phyloP scores from a whole-genome alignment of 345 rosid species.

The Citrus inodora region DNA sequence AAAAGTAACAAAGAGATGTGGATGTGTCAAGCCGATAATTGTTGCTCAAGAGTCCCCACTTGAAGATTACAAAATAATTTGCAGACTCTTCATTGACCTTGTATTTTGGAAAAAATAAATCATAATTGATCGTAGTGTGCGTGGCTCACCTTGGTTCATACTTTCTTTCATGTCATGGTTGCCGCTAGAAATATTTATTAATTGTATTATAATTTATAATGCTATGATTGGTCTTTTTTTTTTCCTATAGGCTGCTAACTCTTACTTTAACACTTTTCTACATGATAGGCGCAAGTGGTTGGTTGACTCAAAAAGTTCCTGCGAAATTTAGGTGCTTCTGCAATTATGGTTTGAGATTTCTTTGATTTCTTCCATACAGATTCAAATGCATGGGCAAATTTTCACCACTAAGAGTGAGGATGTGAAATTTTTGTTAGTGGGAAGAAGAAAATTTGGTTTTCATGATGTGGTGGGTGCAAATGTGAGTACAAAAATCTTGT shows the following conservation, averaged over 20 bases:
- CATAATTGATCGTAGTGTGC: background rate
- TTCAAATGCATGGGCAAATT: background rate
- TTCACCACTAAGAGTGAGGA: background rate
- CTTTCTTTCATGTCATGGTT: background rate
- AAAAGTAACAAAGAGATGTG: background rate
- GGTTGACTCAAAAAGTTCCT: constrained; percentile 5
- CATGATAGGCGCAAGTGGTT: background rate
- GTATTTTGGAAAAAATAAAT: background rate
- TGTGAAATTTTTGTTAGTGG: background rate
- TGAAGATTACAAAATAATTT: background rate
- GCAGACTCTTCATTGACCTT: background rate
- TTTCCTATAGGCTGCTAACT: background rate
- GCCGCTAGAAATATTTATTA: background rate
- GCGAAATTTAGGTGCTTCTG: background rate
- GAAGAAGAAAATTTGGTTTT: background rate
- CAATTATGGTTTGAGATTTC: background rate
- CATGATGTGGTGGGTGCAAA: background rate
- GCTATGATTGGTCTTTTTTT: background rate
- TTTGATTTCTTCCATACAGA: background rate
- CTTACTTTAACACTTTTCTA: background rate
- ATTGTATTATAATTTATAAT: too few relatives aligned
- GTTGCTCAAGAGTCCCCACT: background rate
- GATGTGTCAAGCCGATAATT: background rate
- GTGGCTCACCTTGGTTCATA: constrained; percentile 18
- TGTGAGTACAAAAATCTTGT: background rate